Base-by-base conservation (phyloP, 768 basidiomycete species). In the Crassisporium funariophilum region DNA sequence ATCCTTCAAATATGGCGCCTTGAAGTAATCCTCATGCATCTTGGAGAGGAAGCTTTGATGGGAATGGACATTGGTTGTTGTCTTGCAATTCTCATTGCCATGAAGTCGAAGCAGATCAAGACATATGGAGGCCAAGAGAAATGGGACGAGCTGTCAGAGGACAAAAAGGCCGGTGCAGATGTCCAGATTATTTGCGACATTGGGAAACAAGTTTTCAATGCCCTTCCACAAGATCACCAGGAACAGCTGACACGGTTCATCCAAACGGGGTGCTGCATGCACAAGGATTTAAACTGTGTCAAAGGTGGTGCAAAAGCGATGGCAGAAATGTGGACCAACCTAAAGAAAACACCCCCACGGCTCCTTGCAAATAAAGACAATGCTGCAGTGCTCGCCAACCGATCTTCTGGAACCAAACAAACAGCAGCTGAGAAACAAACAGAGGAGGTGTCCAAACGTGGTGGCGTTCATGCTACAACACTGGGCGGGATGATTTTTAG, bases 401-500 rank as follows among this genome's bases (percentile, higher is more conserved):
- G n/a, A 4, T 19, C 29, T 20, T n/a, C 19, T 5, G 16, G 27
- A 10, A 22, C n/a, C 9, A 5, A 23, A 4, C 5, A 4, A 5
- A 40, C 31, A 2, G 25, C 45, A 1, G 37, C 45, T 29, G 46
- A 16, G 11, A 17, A 34, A 13, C 19, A 21, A 4, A 42, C 35
- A 6, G 31, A 12, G n/a, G 46, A 52, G 2, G 19, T 27, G 4
- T 44, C 41, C 0, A 47, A 39, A 23, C 41, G 37, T 19, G 51
- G 51, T 17, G 51, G 41, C 4, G 10, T 4, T 35, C 22, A 61
- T 19, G n/a, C 40, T 9, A 44, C 55, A 24, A 19, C n/a, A 17
- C 44, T 61, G 9, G 47, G 41, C 9, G 60, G 59, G 10, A 23
- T 52, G 21, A 42, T 62, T 12, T 54, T 46, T 15, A 33, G 34